Evolutionary conservation across 2,329 filamentous ascomycete species (phyloP).

Genomic region (Pseudogymnoascus sp.): DNA sequence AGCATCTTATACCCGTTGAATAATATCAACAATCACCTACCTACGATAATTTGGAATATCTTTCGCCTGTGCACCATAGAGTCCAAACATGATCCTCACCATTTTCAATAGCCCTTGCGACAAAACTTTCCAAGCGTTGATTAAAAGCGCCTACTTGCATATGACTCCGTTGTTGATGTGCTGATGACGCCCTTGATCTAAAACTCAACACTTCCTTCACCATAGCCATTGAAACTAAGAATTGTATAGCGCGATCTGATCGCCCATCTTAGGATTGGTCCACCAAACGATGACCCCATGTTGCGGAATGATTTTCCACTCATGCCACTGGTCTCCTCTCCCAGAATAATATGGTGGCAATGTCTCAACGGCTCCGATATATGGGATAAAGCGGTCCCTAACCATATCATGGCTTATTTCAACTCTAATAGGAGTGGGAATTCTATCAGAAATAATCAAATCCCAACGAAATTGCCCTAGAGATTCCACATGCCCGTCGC

Average conservation of each 20-base stretch:
- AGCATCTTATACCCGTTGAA: slow-evolving; percentile 7
- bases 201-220: neutral
- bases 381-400: neutral
- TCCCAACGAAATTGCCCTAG: neutral
- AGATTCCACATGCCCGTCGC: neutral
- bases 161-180: neutral
- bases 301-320: neutral
- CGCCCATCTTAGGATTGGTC: neutral
- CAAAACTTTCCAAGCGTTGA: neutral
- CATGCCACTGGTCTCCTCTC: neutral
- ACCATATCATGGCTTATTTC: neutral
- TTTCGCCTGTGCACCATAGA: neutral
- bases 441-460: neutral
- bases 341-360: neutral
- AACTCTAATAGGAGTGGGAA: neutral
- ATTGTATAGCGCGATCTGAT: neutral
- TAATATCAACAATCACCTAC: neutral
- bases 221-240: neutral
- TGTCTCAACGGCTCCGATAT: neutral
- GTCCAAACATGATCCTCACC: neutral
- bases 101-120: neutral
- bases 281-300: neutral
- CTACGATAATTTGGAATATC: neutral
- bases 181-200: neutral
- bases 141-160: neutral